A percentile compares a stretch with the other conserved stretches of the same genome.
Conservation (phyloP, 495 filamentous ascomycete genomes). For the Articulospora tetracladia region DNA sequence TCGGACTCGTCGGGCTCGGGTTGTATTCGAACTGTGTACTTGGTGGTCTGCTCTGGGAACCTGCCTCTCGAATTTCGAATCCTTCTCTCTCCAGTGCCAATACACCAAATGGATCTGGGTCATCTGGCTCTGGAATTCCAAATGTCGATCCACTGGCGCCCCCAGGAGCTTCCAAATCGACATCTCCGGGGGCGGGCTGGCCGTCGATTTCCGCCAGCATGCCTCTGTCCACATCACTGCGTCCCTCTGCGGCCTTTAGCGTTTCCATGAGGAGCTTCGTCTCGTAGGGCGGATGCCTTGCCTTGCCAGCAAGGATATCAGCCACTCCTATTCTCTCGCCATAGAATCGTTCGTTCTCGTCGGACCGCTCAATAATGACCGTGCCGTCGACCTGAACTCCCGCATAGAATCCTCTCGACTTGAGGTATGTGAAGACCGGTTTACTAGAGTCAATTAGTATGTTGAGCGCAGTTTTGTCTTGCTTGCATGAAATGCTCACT, state of each 20-base stretch:
- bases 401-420: constrained; percentile 79
- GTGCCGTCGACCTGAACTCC: constrained; percentile 82
- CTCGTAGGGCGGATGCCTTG: constrained; percentile 59
- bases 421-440: constrained; percentile 84
- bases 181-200: constrained; percentile 71
- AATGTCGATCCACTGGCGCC: constrained; percentile 42
- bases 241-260: constrained; percentile 81
- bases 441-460: constrained; percentile 26
- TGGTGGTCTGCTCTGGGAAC: constrained; percentile 61
- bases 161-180: constrained; percentile 51
- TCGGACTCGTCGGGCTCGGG: constrained; percentile 70
- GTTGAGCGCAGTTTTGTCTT: neutral
- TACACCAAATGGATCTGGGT: constrained; percentile 87
- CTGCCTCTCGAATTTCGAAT: constrained; percentile 82
- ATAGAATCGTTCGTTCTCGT: constrained; percentile 90
- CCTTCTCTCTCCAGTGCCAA: constrained; percentile 80
- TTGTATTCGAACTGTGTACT: constrained; percentile 77
- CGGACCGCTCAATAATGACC: constrained; percentile 75
- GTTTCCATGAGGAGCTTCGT: constrained; percentile 69
- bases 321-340: constrained; percentile 65
- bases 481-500: constrained; percentile 4
- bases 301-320: constrained; percentile 80
- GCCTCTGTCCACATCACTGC: constrained; percentile 62
- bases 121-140: constrained; percentile 71
- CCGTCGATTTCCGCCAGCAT: constrained; percentile 42